Evolutionary conservation across 2,329 filamentous ascomycete genomes (phyloP).

Genomic region (Aspergillus ochraceoroseus): DNA sequence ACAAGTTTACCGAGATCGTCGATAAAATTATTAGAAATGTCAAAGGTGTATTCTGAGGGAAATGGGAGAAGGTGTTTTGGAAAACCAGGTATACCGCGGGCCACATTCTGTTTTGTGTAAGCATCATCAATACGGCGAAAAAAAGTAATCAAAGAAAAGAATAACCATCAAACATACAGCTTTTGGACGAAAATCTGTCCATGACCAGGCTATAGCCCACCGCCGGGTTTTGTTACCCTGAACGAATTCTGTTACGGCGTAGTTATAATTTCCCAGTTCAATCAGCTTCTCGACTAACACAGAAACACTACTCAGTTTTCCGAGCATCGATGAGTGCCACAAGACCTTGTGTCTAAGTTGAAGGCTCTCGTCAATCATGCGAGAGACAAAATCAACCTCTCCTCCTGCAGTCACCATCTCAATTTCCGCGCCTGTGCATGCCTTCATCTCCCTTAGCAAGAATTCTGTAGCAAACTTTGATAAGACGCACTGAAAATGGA

Average conservation of each 20-base stretch:
- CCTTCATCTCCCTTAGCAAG: conserved; percentile 24
- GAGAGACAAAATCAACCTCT: conserved; percentile 67
- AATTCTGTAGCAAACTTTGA: too few relatives aligned
- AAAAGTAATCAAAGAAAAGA: too few relatives aligned
- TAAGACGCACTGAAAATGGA: conserved; percentile 56
- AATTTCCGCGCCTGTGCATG: conserved; percentile 66
- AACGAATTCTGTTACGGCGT: conserved; percentile 72
- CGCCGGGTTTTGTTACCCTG: conserved; percentile 73
- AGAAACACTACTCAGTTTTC: conserved; percentile 67
- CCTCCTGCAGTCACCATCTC: conserved; percentile 86
- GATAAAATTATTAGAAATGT: conserved; percentile 26
- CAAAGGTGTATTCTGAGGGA: conserved; percentile 49
- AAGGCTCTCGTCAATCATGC: conserved; percentile 67
- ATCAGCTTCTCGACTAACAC: conserved; percentile 58
- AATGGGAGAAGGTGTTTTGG: conserved; percentile 51
- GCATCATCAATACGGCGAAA: conserved; percentile 9
- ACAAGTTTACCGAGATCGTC: conserved; percentile 37
- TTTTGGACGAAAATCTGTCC: conserved; percentile 60
- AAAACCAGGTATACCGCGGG: conserved; percentile 42
- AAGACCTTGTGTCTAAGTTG: conserved; percentile 56
- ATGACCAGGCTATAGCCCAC: conserved; percentile 90
- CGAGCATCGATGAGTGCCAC: conserved; percentile 92
- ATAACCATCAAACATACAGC: conserved; percentile 36
- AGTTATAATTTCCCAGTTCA: conserved; percentile 63
- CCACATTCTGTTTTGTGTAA: conserved; percentile 31